These are phyloP conservation scores for Malassezia psittaci DNA, from an alignment of 1,284 basidiomycete genomes.

Conservation along the genomic window DNA sequence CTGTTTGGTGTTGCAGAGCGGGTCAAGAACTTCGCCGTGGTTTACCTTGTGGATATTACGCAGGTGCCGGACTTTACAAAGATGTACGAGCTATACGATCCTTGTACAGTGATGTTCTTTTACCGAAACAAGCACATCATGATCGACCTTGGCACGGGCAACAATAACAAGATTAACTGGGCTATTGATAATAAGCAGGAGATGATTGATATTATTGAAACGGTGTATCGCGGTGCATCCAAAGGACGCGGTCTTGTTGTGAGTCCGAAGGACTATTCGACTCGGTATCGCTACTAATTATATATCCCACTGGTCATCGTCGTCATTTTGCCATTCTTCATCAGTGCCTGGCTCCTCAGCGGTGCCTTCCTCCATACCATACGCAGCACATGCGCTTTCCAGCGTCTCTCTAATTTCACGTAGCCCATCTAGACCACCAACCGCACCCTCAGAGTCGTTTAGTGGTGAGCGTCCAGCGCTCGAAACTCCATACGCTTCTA, in stretches of 20 bases:
- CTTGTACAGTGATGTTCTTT: constrained; percentile 37
- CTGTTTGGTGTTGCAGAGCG: constrained; percentile 84
- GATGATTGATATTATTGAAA: constrained; percentile 94
- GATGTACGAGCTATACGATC: constrained; percentile 53
- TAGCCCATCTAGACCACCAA: constrained; percentile 28
- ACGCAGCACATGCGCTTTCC: constrained; percentile 31
- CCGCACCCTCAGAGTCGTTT: constrained; percentile 17
- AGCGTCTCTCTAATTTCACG: constrained; percentile 35
- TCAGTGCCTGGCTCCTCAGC: constrained; percentile 20
- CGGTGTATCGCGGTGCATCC: constrained; percentile 91
- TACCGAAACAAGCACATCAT: constrained; percentile 92
- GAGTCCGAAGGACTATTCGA: constrained; percentile 61
- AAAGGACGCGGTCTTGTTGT: constrained; percentile 97
- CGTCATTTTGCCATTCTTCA: constrained; percentile 22
- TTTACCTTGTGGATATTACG: constrained; percentile 90
- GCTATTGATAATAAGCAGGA: constrained; percentile 46
- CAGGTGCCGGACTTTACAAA: constrained; percentile 97
- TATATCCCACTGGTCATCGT: constrained; percentile 27
- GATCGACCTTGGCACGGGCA: constrained; percentile 98
- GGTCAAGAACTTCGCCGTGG: constrained; percentile 95
- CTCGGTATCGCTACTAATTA: constrained; percentile 29
- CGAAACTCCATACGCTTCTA: constrained; percentile 25
- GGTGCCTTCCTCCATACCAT: constrained; percentile 16
- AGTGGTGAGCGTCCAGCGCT: constrained; percentile 10
- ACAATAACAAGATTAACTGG: constrained; percentile 86